Base-by-base conservation (phyloP, 106 monocot species). In the Vanilla planifolia region DNA sequence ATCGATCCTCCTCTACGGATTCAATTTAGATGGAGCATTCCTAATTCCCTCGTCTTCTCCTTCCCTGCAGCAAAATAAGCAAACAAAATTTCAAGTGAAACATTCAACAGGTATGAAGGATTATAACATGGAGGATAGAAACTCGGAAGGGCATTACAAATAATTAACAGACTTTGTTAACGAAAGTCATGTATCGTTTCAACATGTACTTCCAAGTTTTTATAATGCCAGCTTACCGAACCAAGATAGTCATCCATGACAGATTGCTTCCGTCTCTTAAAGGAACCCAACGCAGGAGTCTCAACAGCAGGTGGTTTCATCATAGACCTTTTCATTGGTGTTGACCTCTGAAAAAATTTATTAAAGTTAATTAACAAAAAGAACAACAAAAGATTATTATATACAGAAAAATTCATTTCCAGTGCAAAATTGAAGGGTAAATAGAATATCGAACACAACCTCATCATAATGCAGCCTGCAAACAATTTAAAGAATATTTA, bases 191-290 rank as follows among this genome's bases (percentile, higher is more conserved):
- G 48, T 20, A 48, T 48, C 3, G 23, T 48, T 20, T 48, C 7
- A 40, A 40, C 40, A 40, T 40, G 7, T 40, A 9, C 4, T 0
- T 14, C 14, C 11, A 20, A 6, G 2, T 48, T 17, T 24, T n/a
- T 15, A 47, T 56, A 15, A 58, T 25, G 33, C 15, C 1, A 27
- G 2, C 69, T 61, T 82, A 87, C 81, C 43, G 81, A 73, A 75
- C 63, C 57, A 9, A 70, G 43, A 67, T 79, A 82, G 45, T 82
- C 82, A 46, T 88, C 82, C 69, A 76, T 75, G 11, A 52, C 25
- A 2, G 78, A 51, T 48, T 88, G 87, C 45, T 76, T 88, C 53
- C 73, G 56, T 47, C 59, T 79, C 76, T 79, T 82, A 17, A 71
- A 88, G 52, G 81, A 76, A 27, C 57, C 43, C 48, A 60, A 63